Conservation (phyloP, 352 stramenopile species). For the Pythium graminicola region DNA sequence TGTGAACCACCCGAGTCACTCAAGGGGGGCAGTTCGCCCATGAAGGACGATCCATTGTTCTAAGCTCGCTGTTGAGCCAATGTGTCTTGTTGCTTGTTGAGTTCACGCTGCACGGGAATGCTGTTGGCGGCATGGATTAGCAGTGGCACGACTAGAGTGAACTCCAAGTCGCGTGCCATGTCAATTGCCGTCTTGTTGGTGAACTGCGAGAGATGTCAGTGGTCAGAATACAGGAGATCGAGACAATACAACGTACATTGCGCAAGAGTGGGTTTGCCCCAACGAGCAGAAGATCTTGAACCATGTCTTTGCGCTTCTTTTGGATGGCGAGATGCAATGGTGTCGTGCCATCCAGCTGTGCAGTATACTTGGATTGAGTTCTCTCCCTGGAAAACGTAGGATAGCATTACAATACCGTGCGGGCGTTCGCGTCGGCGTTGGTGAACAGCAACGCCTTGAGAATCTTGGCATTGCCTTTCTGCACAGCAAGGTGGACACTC, state of each 20-base stretch:
- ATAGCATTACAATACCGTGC: too few relatives aligned
- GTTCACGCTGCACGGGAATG: slow-evolving; percentile 20
- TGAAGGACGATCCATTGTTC: slow-evolving; percentile 79
- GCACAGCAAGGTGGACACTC: slow-evolving; percentile 49
- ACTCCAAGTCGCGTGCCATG: slow-evolving; percentile 22
- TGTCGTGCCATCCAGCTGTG: slow-evolving; percentile 57
- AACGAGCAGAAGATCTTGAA: slow-evolving; percentile 50
- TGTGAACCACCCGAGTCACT: slow-evolving; percentile 70
- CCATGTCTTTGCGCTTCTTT: slow-evolving; percentile 40
- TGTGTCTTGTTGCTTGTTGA: slow-evolving; percentile 16
- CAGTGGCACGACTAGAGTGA: slow-evolving; percentile 26
- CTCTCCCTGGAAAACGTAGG: too few relatives aligned
- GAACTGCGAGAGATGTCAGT: slow-evolving; percentile 24
- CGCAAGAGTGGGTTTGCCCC: slow-evolving; percentile 50
- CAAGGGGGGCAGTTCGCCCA: slow-evolving; percentile 62
- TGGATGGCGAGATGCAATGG: slow-evolving; percentile 51
- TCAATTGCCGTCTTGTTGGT: slow-evolving; percentile 45
- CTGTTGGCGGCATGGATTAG: slow-evolving; percentile 36
- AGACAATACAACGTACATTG: slow-evolving; percentile 30
- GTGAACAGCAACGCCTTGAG: slow-evolving; percentile 49
- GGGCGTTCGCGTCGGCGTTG: slow-evolving; percentile 35
- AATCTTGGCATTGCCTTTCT: slow-evolving; percentile 46
- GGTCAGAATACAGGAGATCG: not conserved
- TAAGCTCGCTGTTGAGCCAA: slow-evolving; percentile 15
- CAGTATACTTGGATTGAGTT: too few relatives aligned